Evolutionary conservation across 495 filamentous ascomycete species (phyloP).

Genomic region (Monascus purpureus): DNA sequence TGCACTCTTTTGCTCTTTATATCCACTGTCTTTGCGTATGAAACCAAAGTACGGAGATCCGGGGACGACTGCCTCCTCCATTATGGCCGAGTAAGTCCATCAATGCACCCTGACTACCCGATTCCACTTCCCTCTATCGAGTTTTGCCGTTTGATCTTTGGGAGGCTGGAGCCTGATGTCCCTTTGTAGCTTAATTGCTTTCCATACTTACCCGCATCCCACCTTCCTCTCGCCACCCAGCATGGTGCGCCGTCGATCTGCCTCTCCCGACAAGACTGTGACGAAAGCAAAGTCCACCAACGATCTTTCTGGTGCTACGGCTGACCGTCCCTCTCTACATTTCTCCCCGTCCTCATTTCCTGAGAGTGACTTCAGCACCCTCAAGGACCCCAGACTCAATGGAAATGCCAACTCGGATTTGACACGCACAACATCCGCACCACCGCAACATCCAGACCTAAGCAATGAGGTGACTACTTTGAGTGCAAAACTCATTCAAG

Average conservation of each 20-base stretch:
- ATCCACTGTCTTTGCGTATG: background rate
- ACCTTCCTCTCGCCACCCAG: slow-evolving; percentile 27
- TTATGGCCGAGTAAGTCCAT: slow-evolving; percentile 33
- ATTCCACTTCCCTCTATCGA: background rate
- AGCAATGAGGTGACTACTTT: slow-evolving; percentile 80
- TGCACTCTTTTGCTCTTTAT: too few species aligned
- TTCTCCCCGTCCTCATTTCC: slow-evolving; percentile 14
- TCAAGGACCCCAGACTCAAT: slow-evolving; percentile 35
- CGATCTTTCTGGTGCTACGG: slow-evolving; percentile 19
- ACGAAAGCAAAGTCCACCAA: slow-evolving; percentile 32
- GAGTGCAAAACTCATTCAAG: slow-evolving; percentile 89
- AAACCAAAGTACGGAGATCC: background rate
- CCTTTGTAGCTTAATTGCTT: slow-evolving; percentile 26
- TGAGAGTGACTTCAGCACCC: slow-evolving; percentile 34
- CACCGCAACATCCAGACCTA: slow-evolving; percentile 57
- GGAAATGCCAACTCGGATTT: slow-evolving; percentile 16
- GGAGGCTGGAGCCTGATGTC: background rate
- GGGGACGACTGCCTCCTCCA: background rate
- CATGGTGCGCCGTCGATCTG: slow-evolving; percentile 28
- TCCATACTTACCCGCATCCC: slow-evolving; percentile 26
- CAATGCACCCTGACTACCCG: background rate
- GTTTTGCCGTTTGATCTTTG: background rate
- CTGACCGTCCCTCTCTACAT: slow-evolving; percentile 9
- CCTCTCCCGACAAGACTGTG: slow-evolving; percentile 25
- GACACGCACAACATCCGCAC: slow-evolving; percentile 21